phyloP scores from a whole-genome alignment of 805 yeast genomes.

The Torulaspora indica region DNA sequence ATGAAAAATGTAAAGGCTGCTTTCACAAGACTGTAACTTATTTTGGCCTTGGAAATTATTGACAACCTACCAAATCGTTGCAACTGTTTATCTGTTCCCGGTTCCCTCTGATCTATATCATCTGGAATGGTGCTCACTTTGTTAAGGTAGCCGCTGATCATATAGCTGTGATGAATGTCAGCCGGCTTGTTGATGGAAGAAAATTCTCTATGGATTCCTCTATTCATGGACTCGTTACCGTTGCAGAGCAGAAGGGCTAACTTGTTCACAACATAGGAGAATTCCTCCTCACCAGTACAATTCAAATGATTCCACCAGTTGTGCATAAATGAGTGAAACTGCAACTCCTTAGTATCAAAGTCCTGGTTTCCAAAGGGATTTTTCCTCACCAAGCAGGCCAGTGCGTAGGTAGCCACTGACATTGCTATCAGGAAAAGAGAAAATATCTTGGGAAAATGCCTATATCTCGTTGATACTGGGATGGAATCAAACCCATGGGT shows the following conservation, averaged over 20 bases:
- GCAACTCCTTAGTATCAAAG: constrained; percentile 23
- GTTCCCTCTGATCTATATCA: constrained; percentile 5
- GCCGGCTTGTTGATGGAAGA: constrained; percentile 21
- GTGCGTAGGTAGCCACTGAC: constrained; percentile 49
- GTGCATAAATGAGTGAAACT: constrained; percentile 30
- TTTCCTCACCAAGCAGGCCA: constrained; percentile 57
- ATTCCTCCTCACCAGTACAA: constrained; percentile 35
- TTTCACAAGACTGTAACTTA: constrained; percentile 5
- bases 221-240: constrained; percentile 20
- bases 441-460: constrained; percentile 63
- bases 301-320: constrained; percentile 31
- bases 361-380: constrained; percentile 21
- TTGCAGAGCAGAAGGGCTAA: constrained; percentile 25
- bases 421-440: constrained; percentile 46
- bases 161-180: constrained; percentile 18
- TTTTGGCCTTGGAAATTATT: constrained; percentile 8
- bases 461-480: constrained; percentile 53
- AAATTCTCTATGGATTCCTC: constrained; percentile 30
- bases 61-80: constrained; percentile 7
- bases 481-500: constrained; percentile 43
- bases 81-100: neutral
- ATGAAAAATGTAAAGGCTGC: constrained; percentile 10
- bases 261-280: constrained; percentile 22
- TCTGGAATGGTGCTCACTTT: constrained; percentile 18
- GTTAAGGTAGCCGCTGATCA: constrained; percentile 26